Conservation (phyloP, 805 yeast genomes). For the Yarrowia porcina region DNA sequence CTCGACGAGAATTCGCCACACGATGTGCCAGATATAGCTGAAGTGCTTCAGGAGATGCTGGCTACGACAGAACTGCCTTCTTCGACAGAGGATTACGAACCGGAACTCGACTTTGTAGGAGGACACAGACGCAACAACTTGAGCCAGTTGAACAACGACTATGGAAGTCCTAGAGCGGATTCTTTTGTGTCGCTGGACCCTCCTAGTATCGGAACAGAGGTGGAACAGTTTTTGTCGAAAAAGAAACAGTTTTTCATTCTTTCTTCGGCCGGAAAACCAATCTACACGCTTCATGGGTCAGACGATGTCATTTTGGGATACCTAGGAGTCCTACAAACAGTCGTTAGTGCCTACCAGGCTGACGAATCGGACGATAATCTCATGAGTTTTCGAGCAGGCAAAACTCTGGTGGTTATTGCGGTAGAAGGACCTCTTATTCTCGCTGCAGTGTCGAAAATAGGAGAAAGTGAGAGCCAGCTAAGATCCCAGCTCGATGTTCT, state of each 20-base stretch:
- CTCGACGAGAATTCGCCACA: neutral
- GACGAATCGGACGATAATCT: slow-evolving; percentile 30
- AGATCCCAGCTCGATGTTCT: slow-evolving; percentile 65
- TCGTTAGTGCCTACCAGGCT: slow-evolving; percentile 63
- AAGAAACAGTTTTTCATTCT: slow-evolving; percentile 73
- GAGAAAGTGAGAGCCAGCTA: slow-evolving; percentile 43
- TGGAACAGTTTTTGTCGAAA: slow-evolving; percentile 38
- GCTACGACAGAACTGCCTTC: slow-evolving; percentile 7
- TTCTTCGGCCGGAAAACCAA: slow-evolving; percentile 85
- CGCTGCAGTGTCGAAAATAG: slow-evolving; percentile 53
- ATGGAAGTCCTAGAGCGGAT: neutral
- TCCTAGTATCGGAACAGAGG: slow-evolving; percentile 11
- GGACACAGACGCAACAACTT: slow-evolving; percentile 10
- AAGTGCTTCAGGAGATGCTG: slow-evolving; percentile 11
- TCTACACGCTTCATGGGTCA: slow-evolving; percentile 71
- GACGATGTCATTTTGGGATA: slow-evolving; percentile 66
- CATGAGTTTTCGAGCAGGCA: slow-evolving; percentile 49
- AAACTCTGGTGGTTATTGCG: slow-evolving; percentile 54
- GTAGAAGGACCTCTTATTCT: slow-evolving; percentile 67
- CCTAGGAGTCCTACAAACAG: slow-evolving; percentile 77
- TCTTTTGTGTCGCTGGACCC: slow-evolving; percentile 18
- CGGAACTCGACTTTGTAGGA: slow-evolving; percentile 18
- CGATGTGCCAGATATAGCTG: slow-evolving; percentile 15
- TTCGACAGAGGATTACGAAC: neutral
- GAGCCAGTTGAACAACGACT: slow-evolving; percentile 13